Percentiles rank a stretch among this genome's conserved stretches.
Evolutionary conservation across 2,329 filamentous ascomycete species (phyloP).

Genomic region (Hypocrella siamensis): DNA sequence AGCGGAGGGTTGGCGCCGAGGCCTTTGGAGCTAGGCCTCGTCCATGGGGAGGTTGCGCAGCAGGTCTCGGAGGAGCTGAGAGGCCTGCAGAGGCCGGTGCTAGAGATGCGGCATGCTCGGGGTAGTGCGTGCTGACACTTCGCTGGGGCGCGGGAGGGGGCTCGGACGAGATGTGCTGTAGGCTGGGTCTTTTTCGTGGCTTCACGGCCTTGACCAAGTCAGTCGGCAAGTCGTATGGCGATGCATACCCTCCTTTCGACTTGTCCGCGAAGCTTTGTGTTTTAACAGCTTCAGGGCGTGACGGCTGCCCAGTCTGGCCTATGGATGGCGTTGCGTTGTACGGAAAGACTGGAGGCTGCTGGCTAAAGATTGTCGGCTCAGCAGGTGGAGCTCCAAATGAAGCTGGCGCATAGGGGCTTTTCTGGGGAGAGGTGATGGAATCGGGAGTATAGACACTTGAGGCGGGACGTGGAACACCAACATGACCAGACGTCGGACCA

Average conservation of each 20-base stretch:
- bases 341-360: slow-evolving; percentile 9
- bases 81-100: slow-evolving; percentile 8
- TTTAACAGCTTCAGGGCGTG: slow-evolving; percentile 33
- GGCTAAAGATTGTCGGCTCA: slow-evolving; percentile 8
- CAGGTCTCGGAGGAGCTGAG: slow-evolving; percentile 2
- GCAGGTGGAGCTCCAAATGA: slow-evolving; percentile 3
- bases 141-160: slow-evolving; percentile 37
- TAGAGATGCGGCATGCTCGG: slow-evolving; percentile 10
- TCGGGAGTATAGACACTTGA: slow-evolving; percentile 13
- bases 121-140: slow-evolving; percentile 41
- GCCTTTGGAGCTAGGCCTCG: slow-evolving; percentile 16
- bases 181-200: slow-evolving; percentile 48
- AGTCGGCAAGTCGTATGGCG: slow-evolving; percentile 88
- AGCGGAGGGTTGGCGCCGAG: slow-evolving; percentile 17
- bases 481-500: slow-evolving; percentile 4
- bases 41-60: slow-evolving; percentile 15
- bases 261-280: slow-evolving; percentile 81
- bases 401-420: slow-evolving; percentile 10
- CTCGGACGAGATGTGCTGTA: slow-evolving; percentile 34
- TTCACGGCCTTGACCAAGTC: slow-evolving; percentile 51
- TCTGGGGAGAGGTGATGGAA: slow-evolving; percentile 6
- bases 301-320: slow-evolving; percentile 17
- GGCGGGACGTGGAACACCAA: slow-evolving; percentile 3
- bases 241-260: slow-evolving; percentile 80
- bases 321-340: slow-evolving; percentile 17